phyloP scores from a whole-genome alignment of 1,139 yeast species.

The Wickerhamiella infanticola region DNA sequence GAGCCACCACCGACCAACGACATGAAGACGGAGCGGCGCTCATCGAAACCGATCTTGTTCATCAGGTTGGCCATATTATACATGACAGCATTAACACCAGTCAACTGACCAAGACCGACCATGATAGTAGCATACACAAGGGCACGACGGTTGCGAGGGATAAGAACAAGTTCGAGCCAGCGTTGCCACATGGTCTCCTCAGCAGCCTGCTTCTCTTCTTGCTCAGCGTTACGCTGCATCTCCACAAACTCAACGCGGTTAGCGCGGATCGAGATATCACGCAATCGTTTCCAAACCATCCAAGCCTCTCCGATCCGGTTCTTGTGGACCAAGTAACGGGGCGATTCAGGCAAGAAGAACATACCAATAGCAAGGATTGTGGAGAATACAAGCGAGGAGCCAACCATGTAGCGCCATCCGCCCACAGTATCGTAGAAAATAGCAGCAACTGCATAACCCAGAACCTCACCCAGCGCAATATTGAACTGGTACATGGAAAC shows the following conservation, averaged over 20 bases:
- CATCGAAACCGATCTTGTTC: constrained; percentile 18
- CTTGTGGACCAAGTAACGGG: constrained; percentile 48
- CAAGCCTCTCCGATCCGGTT: constrained; percentile 29
- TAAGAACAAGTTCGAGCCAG: constrained; percentile 32
- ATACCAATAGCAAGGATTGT: constrained; percentile 34
- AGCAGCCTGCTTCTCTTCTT: constrained; percentile 25
- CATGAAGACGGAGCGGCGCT: constrained; percentile 15
- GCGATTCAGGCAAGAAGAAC: constrained; percentile 52
- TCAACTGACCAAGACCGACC: constrained; percentile 33
- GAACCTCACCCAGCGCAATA: constrained; percentile 43
- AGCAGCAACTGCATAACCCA: constrained; percentile 43
- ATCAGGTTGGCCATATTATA: constrained; percentile 38
- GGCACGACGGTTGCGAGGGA: constrained; percentile 41
- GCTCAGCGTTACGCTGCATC: constrained; percentile 26
- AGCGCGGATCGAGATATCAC: constrained; percentile 16
- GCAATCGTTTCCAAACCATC: constrained; percentile 34
- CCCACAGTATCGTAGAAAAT: constrained; percentile 38
- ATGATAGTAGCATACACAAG: constrained; percentile 39
- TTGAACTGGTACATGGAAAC: constrained; percentile 44
- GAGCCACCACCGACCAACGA: constrained; percentile 46
- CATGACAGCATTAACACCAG: constrained; percentile 23
- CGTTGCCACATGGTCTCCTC: constrained; percentile 17
- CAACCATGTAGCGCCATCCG: constrained; percentile 48
- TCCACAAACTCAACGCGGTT: constrained; percentile 36
- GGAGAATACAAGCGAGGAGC: constrained; percentile 42